Percentiles rank a stretch among this genome's conserved stretches.
These are phyloP conservation scores for Nannochloropsis gaditana DNA, from an alignment of 108 stramenopile genomes.

Conservation along the genomic window DNA sequence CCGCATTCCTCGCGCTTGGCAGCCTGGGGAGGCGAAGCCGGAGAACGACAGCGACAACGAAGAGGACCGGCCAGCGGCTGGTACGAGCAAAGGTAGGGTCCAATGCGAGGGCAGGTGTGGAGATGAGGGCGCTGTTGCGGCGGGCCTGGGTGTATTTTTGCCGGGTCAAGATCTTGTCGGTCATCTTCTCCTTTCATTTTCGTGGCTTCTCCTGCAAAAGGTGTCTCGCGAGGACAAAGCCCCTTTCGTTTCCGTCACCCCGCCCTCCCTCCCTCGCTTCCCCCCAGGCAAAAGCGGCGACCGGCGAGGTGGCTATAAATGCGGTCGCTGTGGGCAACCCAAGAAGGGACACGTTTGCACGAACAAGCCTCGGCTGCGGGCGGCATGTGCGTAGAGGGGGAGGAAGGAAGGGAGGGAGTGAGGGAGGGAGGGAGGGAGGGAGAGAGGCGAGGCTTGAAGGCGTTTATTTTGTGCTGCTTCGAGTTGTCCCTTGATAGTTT, in stretches of 20 bases:
- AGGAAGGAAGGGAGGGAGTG: background rate
- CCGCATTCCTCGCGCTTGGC: background rate
- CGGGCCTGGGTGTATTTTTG: background rate
- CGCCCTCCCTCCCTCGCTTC: background rate
- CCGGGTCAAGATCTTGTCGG: background rate
- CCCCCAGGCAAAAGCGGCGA: background rate
- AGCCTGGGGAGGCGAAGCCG: background rate
- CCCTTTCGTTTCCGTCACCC: background rate
- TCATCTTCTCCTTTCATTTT: background rate
- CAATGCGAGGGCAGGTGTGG: background rate
- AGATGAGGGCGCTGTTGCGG: background rate
- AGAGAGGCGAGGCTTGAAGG: background rate
- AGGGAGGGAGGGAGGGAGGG: background rate
- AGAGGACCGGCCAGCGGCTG: background rate
- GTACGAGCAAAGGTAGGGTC: background rate
- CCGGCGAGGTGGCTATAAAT: constrained; percentile 6
- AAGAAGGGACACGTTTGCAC: background rate
- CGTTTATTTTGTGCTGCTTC: background rate
- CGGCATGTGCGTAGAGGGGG: background rate
- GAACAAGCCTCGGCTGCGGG: background rate
- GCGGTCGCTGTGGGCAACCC: constrained; percentile 3
- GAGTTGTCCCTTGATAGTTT: background rate
- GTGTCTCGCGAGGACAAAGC: too few species aligned
- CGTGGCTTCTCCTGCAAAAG: too few species aligned
- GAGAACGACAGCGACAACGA: constrained; percentile 12